Conservation (phyloP, 2,329 filamentous ascomycete species). For the Penicillium sp. region DNA sequence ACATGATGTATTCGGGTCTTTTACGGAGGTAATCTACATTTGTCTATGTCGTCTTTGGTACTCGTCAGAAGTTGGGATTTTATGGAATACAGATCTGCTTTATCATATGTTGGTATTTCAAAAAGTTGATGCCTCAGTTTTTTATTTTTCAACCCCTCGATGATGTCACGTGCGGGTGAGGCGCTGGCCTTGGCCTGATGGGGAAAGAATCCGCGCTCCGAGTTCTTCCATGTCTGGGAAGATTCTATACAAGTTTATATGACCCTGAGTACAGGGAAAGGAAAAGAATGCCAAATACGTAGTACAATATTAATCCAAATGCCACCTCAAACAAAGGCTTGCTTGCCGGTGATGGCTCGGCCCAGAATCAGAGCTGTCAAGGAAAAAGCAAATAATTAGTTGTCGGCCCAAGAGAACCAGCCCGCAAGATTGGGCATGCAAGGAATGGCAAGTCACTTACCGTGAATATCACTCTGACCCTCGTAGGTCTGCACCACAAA, state of each 20-base stretch:
- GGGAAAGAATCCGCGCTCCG: conserved; percentile 22
- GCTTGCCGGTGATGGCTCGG: conserved; percentile 73
- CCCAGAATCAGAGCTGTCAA: conserved; percentile 69
- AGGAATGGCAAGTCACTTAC: conserved; percentile 60
- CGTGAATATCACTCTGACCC: conserved; percentile 96
- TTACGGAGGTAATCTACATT: background rate
- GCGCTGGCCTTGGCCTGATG: conserved; percentile 26
- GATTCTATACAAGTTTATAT: conserved; percentile 13
- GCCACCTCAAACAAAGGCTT: conserved; percentile 72
- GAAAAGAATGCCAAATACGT: background rate
- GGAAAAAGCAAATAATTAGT: conserved; percentile 51
- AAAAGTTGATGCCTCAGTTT: conserved; percentile 7
- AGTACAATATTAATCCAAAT: background rate
- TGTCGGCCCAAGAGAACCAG: conserved; percentile 35
- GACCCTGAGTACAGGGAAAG: conserved; percentile 1
- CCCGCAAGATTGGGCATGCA: conserved; percentile 34
- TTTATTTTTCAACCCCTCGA: conserved; percentile 29
- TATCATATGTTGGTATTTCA: background rate
- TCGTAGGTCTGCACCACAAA: conserved; percentile 99
- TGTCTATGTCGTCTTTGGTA: background rate
- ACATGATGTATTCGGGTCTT: background rate
- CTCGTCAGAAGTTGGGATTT: background rate
- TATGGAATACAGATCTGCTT: background rate
- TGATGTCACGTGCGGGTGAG: conserved; percentile 38
- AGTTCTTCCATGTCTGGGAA: conserved; percentile 3